Evolutionary conservation across 768 basidiomycete species (phyloP).

Genomic region (Xerocomus spinulosus): DNA sequence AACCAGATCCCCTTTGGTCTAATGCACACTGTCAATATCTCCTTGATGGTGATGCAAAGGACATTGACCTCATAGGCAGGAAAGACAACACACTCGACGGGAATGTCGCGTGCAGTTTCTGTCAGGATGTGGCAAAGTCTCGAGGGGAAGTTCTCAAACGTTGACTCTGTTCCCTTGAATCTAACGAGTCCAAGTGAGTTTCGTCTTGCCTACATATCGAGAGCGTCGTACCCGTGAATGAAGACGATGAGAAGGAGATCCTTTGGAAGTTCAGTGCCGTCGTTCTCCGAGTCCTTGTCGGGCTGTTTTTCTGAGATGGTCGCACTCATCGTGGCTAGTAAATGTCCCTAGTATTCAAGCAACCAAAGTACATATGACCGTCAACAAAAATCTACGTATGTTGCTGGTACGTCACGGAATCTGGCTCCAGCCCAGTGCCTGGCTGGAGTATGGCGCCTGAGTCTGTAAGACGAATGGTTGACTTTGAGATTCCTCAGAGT

Average conservation of each 20-base stretch:
- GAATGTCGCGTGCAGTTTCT: slow-evolving; percentile 51
- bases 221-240: slow-evolving; percentile 63
- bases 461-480: slow-evolving; percentile 41
- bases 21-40: slow-evolving; percentile 12
- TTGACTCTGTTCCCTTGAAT: slow-evolving; percentile 61
- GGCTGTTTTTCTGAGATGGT: slow-evolving; percentile 6
- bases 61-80: slow-evolving; percentile 77
- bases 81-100: slow-evolving; percentile 75
- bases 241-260: slow-evolving; percentile 68
- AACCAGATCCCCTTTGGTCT: slow-evolving; percentile 92
- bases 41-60: slow-evolving; percentile 2
- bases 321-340: slow-evolving; percentile 9
- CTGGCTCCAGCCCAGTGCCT: slow-evolving; percentile 27
- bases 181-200: slow-evolving; percentile 23
- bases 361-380: background rate
- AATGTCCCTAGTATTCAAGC: too few relatives aligned
- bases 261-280: slow-evolving; percentile 11
- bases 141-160: slow-evolving; percentile 75
- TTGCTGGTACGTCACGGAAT: slow-evolving; percentile 20
- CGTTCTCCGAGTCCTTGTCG: slow-evolving; percentile 4
- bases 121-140: slow-evolving; percentile 73
- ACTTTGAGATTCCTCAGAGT: slow-evolving; percentile 22
- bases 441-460: slow-evolving; percentile 53
- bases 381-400: background rate
- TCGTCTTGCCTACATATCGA: background rate